Percentiles rank a stretch among this genome's conserved stretches.
These are phyloP conservation scores for Aspergillus sergii DNA, from an alignment of 2,329 filamentous ascomycete species.

Conservation along the genomic window DNA sequence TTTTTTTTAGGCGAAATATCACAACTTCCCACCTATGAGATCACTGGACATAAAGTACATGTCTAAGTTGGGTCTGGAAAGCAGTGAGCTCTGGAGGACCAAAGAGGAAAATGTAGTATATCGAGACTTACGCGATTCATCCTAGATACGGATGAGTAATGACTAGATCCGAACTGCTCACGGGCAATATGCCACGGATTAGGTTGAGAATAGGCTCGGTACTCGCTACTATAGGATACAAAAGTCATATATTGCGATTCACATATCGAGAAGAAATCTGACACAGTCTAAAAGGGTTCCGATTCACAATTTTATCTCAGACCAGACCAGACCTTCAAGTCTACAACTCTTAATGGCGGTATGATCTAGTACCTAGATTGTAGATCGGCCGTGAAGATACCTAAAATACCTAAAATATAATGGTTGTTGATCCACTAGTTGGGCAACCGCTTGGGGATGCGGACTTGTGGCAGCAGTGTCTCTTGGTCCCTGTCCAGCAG, in stretches of 20 bases:
- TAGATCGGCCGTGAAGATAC: background rate
- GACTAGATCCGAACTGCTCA: no score
- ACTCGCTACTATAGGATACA: no score
- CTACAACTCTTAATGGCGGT: background rate
- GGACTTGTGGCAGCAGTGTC: background rate
- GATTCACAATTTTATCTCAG: no score
- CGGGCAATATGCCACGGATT: no score
- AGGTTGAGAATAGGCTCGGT: no score
- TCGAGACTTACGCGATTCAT: no score
- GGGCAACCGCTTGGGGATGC: background rate
- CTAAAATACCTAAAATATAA: background rate
- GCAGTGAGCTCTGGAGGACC: background rate
- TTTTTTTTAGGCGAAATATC: background rate
- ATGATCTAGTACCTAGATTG: background rate
- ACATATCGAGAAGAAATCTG: no score
- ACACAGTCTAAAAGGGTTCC: no score
- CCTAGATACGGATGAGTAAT: no score
- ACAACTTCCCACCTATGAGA: background rate
- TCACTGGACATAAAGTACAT: background rate
- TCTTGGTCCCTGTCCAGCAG: background rate
- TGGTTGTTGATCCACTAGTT: background rate
- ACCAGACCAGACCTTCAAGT: background rate
- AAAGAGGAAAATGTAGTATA: no score
- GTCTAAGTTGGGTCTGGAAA: background rate
- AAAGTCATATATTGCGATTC: no score